phyloP scores from a whole-genome alignment of 2,329 filamentous ascomycete genomes.

The Fusarium sp. region DNA sequence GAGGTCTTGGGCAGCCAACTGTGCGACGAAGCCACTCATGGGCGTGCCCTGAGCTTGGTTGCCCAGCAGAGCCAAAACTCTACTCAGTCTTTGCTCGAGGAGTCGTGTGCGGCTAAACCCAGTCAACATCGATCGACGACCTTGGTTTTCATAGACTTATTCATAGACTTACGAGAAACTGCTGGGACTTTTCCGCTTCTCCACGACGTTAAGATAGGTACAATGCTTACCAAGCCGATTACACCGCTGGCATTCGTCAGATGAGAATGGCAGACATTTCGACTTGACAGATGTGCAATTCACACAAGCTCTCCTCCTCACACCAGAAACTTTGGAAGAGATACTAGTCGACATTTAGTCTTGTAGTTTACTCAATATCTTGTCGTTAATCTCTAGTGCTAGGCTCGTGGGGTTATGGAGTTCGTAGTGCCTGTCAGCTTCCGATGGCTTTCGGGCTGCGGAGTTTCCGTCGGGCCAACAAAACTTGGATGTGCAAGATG shows the following conservation, averaged over 20 bases:
- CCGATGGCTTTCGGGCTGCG: neutral
- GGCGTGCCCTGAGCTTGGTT: neutral
- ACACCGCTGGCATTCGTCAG: slow-evolving; percentile 24
- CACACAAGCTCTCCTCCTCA: slow-evolving; percentile 22
- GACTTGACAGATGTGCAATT: slow-evolving; percentile 26
- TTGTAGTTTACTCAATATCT: neutral
- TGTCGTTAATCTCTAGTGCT: neutral
- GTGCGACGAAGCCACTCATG: neutral
- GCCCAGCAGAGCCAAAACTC: neutral
- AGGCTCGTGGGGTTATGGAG: neutral
- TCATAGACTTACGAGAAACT: neutral
- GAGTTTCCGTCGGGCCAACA: slow-evolving; percentile 13
- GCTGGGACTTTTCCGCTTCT: slow-evolving; percentile 13
- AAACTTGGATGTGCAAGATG: neutral
- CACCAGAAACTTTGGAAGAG: neutral
- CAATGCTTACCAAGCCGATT: slow-evolving; percentile 16
- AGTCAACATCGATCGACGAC: too few species aligned
- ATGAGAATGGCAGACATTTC: slow-evolving; percentile 21
- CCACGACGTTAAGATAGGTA: slow-evolving; percentile 9
- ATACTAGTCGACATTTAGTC: neutral
- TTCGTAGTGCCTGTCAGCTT: neutral
- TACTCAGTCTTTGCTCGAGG: slow-evolving; percentile 1
- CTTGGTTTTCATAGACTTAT: neutral
- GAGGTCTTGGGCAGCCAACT: neutral
- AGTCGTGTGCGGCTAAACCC: neutral